Base-by-base conservation (phyloP, 768 basidiomycete genomes). In the Suillus placidus region DNA sequence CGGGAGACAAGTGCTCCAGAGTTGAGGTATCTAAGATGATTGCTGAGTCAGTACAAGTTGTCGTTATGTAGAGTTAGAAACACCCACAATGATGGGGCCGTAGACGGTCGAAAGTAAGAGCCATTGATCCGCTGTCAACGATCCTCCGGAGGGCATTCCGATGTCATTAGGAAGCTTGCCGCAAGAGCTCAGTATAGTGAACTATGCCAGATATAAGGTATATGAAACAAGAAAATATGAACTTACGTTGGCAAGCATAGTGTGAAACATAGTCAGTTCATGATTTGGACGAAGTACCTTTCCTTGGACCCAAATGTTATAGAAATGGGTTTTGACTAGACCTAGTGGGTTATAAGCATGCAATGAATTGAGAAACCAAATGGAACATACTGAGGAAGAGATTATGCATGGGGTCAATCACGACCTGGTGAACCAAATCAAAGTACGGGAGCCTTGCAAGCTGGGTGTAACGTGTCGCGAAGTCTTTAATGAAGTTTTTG, bases 381-480 rank as follows among this genome's bases (percentile, higher is more conserved):
- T 68, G 52, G n/a, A 77, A 64, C 2, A 69, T 26, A n/a, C 74
- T 72, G 32, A 80, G 69, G 54, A 75, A 73, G 1, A 80, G 60
- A 52, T 72, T 71, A 60, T 81, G 80, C 80, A 81, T 81, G 5
- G 75, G 65, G 57, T 82, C 80, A 23, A 79, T 69, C 0, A 77
- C 70, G 5, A 71, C 66, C 38, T 70, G 74, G 2, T 56, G 62
- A 18, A 73, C 70, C 3, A 74, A 71, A 51, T 78, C 67, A 67
- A 75, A 80, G 66, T 81, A 80, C 3, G 77, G 75, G 7, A 81
- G 74, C 13, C 69, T 61, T 1, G 74, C 63, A 1, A 80, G 58
- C 30, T 71, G 68, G 5, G 75, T 45, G 14, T 58, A 64, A 10
- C 23, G 26, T 9, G 64, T 64, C 13, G 57, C 34, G 5, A 26